Base-by-base conservation (phyloP, 352 stramenopile species). In the Ophiocytium majus region DNA sequence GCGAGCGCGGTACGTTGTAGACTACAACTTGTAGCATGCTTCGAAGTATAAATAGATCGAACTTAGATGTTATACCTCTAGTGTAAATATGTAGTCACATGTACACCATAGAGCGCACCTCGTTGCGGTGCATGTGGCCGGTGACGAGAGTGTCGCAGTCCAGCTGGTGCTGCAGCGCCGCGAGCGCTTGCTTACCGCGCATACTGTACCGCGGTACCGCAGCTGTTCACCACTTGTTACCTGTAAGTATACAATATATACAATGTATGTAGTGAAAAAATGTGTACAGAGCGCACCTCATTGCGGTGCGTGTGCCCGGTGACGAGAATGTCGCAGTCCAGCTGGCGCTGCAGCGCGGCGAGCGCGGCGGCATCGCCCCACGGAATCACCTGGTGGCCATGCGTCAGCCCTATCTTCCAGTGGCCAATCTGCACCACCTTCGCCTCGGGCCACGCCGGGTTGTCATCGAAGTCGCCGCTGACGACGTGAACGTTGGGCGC, bases 251-350 rank as follows among this genome's bases (percentile, higher is more conserved):
- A n/a, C n/a, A n/a, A n/a, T n/a, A n/a, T n/a, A n/a, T n/a, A n/a
- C n/a, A n/a, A n/a, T n/a, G n/a, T n/a, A n/a, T n/a, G n/a, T n/a
- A n/a, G n/a, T n/a, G n/a, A n/a, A n/a, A n/a, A n/a, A n/a, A n/a
- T n/a, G n/a, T n/a, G n/a, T n/a, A n/a, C 35, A 43, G 5, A 66
- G 35, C 80, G 83, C 10, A 88, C 82, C 78, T 88, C 63, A 76
- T 88, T 85, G 31, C 81, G 71, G 36, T 89, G 85, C 80, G 82
- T 89, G 79, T 88, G 85, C 32, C 85, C 85, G 32, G 37, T 96
- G 66, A 99, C 89, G 0, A 99, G 89, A 64, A 99, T 98, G 90
- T 99, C 97, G 0, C 98, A 96, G 84, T 98, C 97, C 90, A 99
- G 93, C 91, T 98, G 91, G 49, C 96, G 92, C 86, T 98, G 91